Conservation (phyloP, 202 grass and related monocot species). For the Saccharum hybrid region DNA sequence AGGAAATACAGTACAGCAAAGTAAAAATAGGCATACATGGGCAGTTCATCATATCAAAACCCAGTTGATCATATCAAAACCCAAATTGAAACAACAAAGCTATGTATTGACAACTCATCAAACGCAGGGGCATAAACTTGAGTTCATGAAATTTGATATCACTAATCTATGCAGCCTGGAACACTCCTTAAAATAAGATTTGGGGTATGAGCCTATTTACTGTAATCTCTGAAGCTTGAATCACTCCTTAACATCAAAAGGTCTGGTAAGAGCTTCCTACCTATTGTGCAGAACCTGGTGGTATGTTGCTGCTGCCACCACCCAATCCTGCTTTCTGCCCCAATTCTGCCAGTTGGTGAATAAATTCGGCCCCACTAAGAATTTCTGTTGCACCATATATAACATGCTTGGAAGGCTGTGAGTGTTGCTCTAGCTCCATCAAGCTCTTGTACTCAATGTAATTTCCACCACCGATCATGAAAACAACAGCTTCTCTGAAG, state of each 20-base stretch:
- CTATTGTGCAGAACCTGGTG: conserved; percentile 51
- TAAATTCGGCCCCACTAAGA: conserved; percentile 75
- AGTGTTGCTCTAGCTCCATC: conserved; percentile 71
- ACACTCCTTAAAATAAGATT: conserved; percentile 41
- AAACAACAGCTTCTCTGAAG: conserved; percentile 96
- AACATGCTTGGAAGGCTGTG: conserved; percentile 78
- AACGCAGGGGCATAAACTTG: conserved; percentile 28
- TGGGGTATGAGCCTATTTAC: conserved; percentile 45
- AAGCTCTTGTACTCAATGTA: conserved; percentile 94
- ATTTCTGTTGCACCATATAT: conserved; percentile 91
- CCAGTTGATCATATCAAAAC: conserved; percentile 32
- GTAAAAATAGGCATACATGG: conserved; percentile 39
- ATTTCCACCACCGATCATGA: conserved; percentile 95
- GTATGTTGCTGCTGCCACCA: conserved; percentile 47
- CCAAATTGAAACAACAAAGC: conserved; percentile 32
- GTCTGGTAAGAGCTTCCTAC: conserved; percentile 35
- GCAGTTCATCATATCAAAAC: conserved; percentile 35
- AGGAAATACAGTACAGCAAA: conserved; percentile 15
- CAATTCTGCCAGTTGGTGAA: conserved; percentile 79
- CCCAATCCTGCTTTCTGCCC: conserved; percentile 85
- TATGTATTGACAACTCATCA: conserved; percentile 48
- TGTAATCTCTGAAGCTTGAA: conserved; percentile 35
- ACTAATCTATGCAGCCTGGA: conserved; percentile 39
- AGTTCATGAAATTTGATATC: conserved; percentile 38
- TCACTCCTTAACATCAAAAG: conserved; percentile 34